Evolutionary conservation across 2,329 filamentous ascomycete species (phyloP).

Genomic region (Zasmidium citrigriseum): DNA sequence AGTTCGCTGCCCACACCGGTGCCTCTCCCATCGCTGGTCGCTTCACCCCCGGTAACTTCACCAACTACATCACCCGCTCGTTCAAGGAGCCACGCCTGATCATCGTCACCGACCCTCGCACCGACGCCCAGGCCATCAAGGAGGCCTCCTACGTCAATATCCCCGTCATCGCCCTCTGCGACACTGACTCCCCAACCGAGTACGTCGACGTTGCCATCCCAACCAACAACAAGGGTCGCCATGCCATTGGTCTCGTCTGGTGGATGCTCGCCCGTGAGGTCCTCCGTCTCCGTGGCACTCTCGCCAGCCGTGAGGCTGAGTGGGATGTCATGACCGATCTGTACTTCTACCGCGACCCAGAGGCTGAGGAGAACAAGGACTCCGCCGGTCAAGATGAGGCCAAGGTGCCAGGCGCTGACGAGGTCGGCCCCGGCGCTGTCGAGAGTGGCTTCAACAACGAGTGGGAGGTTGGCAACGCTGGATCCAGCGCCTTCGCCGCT

Average conservation of each 20-base stretch:
- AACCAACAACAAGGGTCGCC: conserved; percentile 99
- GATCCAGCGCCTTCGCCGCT: conserved; percentile 62
- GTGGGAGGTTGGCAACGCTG: conserved; percentile 77
- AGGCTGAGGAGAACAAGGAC: conserved; percentile 99
- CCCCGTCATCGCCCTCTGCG: conserved; percentile 97
- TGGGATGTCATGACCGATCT: conserved; percentile 99
- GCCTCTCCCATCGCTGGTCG: conserved; percentile 97
- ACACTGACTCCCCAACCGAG: conserved; percentile 99
- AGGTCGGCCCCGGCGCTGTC: conserved; percentile 76
- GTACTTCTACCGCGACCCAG: conserved; percentile 99
- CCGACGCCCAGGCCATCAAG: conserved; percentile 99
- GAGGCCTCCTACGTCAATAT: conserved; percentile 99
- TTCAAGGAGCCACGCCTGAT: conserved; percentile 99
- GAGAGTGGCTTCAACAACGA: conserved; percentile 79
- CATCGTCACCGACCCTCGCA: conserved; percentile 98
- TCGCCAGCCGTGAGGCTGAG: conserved; percentile 91
- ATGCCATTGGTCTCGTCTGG: conserved; percentile 98
- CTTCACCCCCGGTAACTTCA: conserved; percentile 99
- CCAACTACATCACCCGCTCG: conserved; percentile 99
- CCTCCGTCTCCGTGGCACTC: conserved; percentile 95
- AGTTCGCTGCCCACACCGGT: conserved; percentile 98
- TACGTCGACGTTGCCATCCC: conserved; percentile 99
- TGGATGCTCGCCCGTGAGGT: conserved; percentile 99
- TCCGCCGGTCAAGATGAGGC: conserved; percentile 74
- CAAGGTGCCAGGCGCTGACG: conserved; percentile 81